Evolutionary conservation across 768 basidiomycete genomes (phyloP).

Genomic region (Clavaria fumosa): DNA sequence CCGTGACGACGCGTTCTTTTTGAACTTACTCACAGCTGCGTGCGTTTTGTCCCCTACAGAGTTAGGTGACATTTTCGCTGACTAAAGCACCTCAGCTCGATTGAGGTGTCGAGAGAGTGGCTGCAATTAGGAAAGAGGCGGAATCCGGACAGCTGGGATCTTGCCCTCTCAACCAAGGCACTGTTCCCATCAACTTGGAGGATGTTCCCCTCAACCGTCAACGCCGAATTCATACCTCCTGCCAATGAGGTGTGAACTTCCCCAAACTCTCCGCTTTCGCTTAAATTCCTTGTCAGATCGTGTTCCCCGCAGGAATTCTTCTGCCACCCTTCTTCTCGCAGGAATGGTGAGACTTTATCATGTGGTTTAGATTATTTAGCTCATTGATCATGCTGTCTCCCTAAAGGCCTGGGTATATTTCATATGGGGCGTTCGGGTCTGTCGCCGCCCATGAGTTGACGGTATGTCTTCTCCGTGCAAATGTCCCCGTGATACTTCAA

Average conservation of each 20-base stretch:
- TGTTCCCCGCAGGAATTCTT: slow-evolving; percentile 93
- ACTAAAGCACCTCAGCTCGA: slow-evolving; percentile 24
- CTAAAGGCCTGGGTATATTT: slow-evolving; percentile 70
- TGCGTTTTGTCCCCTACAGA: slow-evolving; percentile 11
- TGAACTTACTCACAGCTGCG: slow-evolving; percentile 61
- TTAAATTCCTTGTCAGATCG: slow-evolving; percentile 36
- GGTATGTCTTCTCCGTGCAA: slow-evolving; percentile 24
- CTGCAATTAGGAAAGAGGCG: slow-evolving; percentile 49
- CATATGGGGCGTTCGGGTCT: slow-evolving; percentile 86
- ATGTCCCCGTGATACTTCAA: slow-evolving; percentile 1
- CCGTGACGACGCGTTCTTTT: slow-evolving; percentile 55
- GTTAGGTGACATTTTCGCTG: background rate
- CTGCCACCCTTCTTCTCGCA: slow-evolving; percentile 83
- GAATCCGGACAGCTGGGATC: slow-evolving; percentile 39
- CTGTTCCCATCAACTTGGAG: slow-evolving; percentile 68
- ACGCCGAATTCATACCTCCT: slow-evolving; percentile 80
- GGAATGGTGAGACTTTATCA: slow-evolving; percentile 38
- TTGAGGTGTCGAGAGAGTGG: slow-evolving; percentile 58
- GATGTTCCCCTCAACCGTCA: slow-evolving; percentile 77
- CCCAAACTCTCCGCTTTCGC: background rate
- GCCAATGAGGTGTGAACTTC: slow-evolving; percentile 55
- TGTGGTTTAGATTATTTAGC: background rate
- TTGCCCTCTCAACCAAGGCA: slow-evolving; percentile 43
- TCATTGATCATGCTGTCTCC: no score
- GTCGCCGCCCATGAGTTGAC: slow-evolving; percentile 89